phyloP scores from a whole-genome alignment of 2,329 filamentous ascomycete genomes.

The Phoma herbarum region DNA sequence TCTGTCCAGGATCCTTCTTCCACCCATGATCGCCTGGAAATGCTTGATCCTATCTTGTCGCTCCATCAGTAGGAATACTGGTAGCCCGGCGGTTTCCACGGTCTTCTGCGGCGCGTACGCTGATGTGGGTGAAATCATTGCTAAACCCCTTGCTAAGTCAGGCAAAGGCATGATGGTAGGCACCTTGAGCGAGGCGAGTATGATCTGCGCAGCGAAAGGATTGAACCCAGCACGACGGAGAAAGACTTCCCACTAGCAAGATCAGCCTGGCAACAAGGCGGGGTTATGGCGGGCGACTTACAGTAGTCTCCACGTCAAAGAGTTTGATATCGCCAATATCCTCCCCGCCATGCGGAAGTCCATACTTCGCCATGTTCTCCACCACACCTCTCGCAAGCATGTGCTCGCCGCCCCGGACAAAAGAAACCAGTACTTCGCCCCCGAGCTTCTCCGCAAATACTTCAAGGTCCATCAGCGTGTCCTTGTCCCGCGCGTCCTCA shows the following conservation, averaged over 20 bases:
- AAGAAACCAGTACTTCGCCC: constrained; percentile 49
- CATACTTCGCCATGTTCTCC: constrained; percentile 47
- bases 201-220: constrained; percentile 73
- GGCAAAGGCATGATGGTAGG: constrained; percentile 22
- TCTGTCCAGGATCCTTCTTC: constrained; percentile 61
- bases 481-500: constrained; percentile 54
- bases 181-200: constrained; percentile 57
- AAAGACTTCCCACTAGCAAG: constrained; percentile 68
- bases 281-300: constrained; percentile 20
- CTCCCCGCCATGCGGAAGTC: constrained; percentile 34
- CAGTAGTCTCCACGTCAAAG: constrained; percentile 65
- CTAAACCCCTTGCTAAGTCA: background rate
- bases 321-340: constrained; percentile 50
- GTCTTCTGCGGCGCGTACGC: background rate
- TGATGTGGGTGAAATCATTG: background rate
- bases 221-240: constrained; percentile 73
- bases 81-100: constrained; percentile 54
- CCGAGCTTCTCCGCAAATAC: constrained; percentile 57
- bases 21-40: constrained; percentile 65
- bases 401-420: constrained; percentile 55
- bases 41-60: constrained; percentile 57
- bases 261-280: background rate
- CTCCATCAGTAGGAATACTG: constrained; percentile 66
- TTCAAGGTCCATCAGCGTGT: constrained; percentile 60
- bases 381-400: constrained; percentile 49